phyloP scores from a whole-genome alignment of 1,284 basidiomycete species.

The Marasmius oreades region DNA sequence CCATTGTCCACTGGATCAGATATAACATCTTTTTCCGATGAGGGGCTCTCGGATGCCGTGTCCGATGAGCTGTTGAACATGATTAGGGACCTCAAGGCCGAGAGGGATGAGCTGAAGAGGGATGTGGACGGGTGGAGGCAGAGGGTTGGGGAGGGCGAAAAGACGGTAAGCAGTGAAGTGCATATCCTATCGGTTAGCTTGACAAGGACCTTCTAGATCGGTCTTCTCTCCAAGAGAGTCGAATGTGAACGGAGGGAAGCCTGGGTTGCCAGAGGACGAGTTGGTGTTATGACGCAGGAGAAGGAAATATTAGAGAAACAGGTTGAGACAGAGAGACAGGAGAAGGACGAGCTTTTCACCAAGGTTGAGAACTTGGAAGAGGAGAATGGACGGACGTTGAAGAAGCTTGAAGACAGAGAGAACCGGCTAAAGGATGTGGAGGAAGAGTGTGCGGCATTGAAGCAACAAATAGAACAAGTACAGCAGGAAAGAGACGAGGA shows the following conservation, averaged over 20 bases:
- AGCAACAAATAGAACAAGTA: background rate
- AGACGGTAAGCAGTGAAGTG: slow-evolving; percentile 13
- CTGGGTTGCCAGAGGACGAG: slow-evolving; percentile 68
- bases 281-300: slow-evolving; percentile 62
- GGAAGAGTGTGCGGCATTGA: background rate
- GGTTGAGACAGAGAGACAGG: slow-evolving; percentile 27
- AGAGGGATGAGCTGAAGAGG: slow-evolving; percentile 73
- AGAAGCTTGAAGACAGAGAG: slow-evolving; percentile 17
- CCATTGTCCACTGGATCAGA: slow-evolving; percentile 41
- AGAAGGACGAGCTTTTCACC: slow-evolving; percentile 32
- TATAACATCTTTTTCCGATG: slow-evolving; percentile 47
- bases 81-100: slow-evolving; percentile 70
- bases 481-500: background rate
- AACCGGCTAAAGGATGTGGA: slow-evolving; percentile 13
- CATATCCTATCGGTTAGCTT: background rate
- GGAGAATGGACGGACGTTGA: slow-evolving; percentile 20
- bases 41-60: slow-evolving; percentile 37
- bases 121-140: slow-evolving; percentile 75
- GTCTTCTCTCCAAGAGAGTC: slow-evolving; percentile 56
- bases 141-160: slow-evolving; percentile 66
- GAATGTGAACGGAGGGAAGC: slow-evolving; percentile 70
- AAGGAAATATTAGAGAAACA: slow-evolving; percentile 49
- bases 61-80: slow-evolving; percentile 69
- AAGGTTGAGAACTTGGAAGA: slow-evolving; percentile 28
- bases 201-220: slow-evolving; percentile 33